These are phyloP conservation scores for Crithidia bombi DNA, from an alignment of 208 protist genomes.

Conservation along the genomic window DNA sequence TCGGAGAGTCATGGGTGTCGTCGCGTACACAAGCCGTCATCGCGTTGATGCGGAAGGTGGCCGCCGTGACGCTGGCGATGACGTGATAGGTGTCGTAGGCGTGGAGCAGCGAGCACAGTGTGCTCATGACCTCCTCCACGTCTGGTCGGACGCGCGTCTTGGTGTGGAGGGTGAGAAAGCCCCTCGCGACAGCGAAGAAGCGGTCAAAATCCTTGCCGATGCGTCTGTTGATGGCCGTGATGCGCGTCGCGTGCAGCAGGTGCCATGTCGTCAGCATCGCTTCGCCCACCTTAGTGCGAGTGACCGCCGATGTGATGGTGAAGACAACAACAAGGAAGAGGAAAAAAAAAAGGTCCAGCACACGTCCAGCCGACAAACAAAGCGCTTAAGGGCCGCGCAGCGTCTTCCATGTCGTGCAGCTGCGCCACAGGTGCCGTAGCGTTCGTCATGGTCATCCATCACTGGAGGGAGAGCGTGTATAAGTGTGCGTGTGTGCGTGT, in stretches of 20 bases:
- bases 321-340: conserved; percentile 1
- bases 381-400: not conserved
- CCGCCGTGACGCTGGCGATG: not conserved
- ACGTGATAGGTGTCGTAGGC: not conserved
- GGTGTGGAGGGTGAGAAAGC: not conserved
- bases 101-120: not conserved
- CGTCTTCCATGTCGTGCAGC: too few relatives aligned
- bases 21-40: not conserved
- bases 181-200: not conserved
- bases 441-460: too few relatives aligned
- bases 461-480: too few relatives aligned
- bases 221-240: not conserved
- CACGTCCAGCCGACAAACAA: conserved; percentile 24
- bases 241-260: not conserved
- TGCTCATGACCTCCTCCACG: not conserved
- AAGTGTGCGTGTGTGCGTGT: too few relatives aligned
- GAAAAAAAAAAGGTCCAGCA: conserved; percentile 12
- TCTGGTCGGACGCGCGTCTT: not conserved
- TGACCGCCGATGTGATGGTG: not conserved
- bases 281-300: not conserved
- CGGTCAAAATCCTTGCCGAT: not conserved
- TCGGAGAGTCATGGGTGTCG: not conserved
- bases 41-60: not conserved
- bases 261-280: not conserved
- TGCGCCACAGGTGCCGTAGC: too few relatives aligned